A percentile compares a stretch with the other conserved stretches of the same genome.
These are phyloP conservation scores for Raphanus hybrid DNA, from an alignment of 441 rosid species.

Conservation along the genomic window DNA sequence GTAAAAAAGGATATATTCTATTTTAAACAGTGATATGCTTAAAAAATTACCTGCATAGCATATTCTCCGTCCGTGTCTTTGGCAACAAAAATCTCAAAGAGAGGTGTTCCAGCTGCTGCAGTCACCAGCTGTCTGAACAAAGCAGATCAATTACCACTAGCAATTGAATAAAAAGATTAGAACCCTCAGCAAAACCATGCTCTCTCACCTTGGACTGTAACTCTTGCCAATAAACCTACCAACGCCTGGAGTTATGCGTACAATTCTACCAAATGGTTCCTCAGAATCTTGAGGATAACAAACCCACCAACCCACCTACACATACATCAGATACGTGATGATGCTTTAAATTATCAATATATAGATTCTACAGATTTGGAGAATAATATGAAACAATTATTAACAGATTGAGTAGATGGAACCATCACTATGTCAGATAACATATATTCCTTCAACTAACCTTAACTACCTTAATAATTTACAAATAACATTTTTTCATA, in stretches of 20 bases:
- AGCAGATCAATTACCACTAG: conserved; percentile 27
- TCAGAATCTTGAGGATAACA: conserved; percentile 78
- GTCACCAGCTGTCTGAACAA: conserved; percentile 80
- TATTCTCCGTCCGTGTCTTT: conserved; percentile 71
- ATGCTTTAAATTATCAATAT: no score
- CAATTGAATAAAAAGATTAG: conserved; percentile 9
- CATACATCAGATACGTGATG: conserved; percentile 13
- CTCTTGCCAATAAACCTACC: conserved; percentile 92
- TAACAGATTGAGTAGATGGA: no score
- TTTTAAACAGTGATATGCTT: not conserved
- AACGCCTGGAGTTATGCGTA: conserved; percentile 79
- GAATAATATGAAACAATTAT: no score
- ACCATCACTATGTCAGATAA: no score
- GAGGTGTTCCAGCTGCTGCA: conserved; percentile 82
- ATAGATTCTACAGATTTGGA: no score
- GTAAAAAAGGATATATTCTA: not conserved
- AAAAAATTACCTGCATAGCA: conserved; percentile 71
- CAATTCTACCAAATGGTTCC: conserved; percentile 86
- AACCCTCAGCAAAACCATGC: conserved; percentile 23
- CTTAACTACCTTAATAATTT: no score
- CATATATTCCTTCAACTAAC: no score
- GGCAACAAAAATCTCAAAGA: conserved; percentile 90
- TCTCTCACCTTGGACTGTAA: conserved; percentile 80
- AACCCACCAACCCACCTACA: conserved; percentile 99
- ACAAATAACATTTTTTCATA: no score